These are phyloP conservation scores for Globisporangium radiosum DNA, from an alignment of 352 stramenopile species.

Conservation along the genomic window DNA sequence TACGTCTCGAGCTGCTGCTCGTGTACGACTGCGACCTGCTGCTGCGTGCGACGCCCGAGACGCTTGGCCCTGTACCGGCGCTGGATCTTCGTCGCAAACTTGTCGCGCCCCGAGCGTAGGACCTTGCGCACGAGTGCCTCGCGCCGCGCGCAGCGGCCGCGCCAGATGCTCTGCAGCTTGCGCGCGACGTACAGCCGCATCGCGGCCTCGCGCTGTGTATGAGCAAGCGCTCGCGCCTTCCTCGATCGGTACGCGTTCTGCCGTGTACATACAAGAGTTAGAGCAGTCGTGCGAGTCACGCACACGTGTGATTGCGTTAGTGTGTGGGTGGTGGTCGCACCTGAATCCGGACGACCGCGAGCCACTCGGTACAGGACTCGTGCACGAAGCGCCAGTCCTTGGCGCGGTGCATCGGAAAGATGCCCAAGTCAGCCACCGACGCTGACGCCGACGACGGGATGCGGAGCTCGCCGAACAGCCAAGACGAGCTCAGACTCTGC, in stretches of 20 bases:
- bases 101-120: slow-evolving; percentile 35
- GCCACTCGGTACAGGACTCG: slow-evolving; percentile 44
- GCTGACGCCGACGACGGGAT: slow-evolving; percentile 18
- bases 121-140: slow-evolving; percentile 40
- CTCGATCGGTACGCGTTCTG: slow-evolving; percentile 59
- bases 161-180: slow-evolving; percentile 62
- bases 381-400: slow-evolving; percentile 62
- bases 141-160: slow-evolving; percentile 39
- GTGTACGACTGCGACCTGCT: slow-evolving; percentile 28
- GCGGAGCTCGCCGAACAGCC: slow-evolving; percentile 48
- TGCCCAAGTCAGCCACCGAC: slow-evolving; percentile 29
- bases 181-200: slow-evolving; percentile 34
- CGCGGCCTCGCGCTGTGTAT: slow-evolving; percentile 29
- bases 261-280: background rate
- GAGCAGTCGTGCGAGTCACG: too few relatives aligned
- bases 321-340: slow-evolving; percentile 7
- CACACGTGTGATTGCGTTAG: background rate
- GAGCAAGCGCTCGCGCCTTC: slow-evolving; percentile 24
- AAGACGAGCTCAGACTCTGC: slow-evolving; percentile 56
- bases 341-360: slow-evolving; percentile 56
- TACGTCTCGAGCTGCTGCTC: slow-evolving; percentile 41
- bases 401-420: slow-evolving; percentile 62
- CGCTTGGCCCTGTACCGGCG: slow-evolving; percentile 47
- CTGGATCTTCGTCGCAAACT: slow-evolving; percentile 59
- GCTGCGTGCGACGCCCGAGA: slow-evolving; percentile 21